Base-by-base conservation (phyloP, 371 early-diverging fungal species). In the Parasitella parasitica region DNA sequence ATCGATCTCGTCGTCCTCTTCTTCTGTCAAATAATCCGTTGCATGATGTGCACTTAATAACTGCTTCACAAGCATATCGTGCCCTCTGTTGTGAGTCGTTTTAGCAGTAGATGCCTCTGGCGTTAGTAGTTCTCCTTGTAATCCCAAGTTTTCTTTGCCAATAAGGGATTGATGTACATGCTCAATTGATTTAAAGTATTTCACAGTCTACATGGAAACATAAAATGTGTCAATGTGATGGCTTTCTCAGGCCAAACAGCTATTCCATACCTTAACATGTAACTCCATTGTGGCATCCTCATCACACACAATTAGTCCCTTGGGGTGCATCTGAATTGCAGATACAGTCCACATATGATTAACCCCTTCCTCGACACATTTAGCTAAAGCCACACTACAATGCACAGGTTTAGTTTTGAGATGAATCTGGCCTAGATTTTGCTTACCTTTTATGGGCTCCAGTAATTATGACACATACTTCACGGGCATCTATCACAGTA, bases 261-360 rank as follows among this genome's bases (percentile, higher is more conserved):
- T 32, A n/a, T 4, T 4, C 32, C n/a, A 46, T 66, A 67, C 67
- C 66, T 92, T 92, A 63, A 92, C 93, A 53, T 92, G 91, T 41
- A 92, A 80, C 67, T 92, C 93, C 54, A 91, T 26, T 22, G 59
- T 54, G 12, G 93, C 90, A 64, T 94, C 94, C 73, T 94, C 94
- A 73, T 94, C 94, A 64, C 92, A 93, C 22, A 93, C 92, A 71
- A 94, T 81, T 77, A 94, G 81, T 24, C 91, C 90, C 52, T 89
- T 88, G 30, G 93, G 91, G 65, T 93, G 93, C 58, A 89, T 73
- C 69, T 93, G 93, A 55, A 93, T 88, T 18, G 91, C 93, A 6
- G 91, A 91, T 54, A 93, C 90, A 4, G 93, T 91, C 91, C 91
- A 93, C 92, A 91, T 91, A 73, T 91, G 91, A 75, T 91, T 91